Evolutionary conservation across 208 protist species (phyloP).

Genomic region (Porcisia deanei): DNA sequence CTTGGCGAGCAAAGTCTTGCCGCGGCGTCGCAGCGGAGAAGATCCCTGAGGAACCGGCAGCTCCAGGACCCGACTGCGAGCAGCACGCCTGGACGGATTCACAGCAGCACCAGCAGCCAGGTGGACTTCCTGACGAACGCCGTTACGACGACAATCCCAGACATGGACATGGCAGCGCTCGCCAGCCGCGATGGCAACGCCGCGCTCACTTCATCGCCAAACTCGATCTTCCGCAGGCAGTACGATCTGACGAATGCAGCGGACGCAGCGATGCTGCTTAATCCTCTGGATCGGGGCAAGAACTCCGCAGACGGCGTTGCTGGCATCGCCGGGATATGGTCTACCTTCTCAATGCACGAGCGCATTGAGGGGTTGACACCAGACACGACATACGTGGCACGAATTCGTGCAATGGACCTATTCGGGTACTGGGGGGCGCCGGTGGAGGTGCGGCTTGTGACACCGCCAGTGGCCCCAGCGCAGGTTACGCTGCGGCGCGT

Average conservation of each 20-base stretch:
- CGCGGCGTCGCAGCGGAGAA: neutral
- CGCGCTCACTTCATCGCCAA: neutral
- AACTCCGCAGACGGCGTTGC: neutral
- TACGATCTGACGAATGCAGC: conserved; percentile 23
- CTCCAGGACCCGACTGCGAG: neutral
- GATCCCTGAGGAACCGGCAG: neutral
- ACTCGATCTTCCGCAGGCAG: conserved; percentile 30
- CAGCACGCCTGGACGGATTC: neutral
- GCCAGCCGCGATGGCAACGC: conserved; percentile 3
- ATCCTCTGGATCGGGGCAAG: neutral
- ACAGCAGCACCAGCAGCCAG: conserved; percentile 5
- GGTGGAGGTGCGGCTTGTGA: conserved; percentile 62
- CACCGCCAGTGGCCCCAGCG: conserved; percentile 67
- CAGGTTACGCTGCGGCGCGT: conserved; percentile 68
- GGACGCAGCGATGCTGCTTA: neutral
- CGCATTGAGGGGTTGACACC: conserved; percentile 40
- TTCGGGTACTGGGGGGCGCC: conserved; percentile 74
- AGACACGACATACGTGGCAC: conserved; percentile 68
- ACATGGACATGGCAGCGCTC: conserved; percentile 39
- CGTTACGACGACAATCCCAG: conserved; percentile 33
- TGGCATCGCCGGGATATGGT: neutral
- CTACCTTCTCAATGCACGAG: conserved; percentile 14
- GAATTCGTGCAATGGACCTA: conserved; percentile 77
- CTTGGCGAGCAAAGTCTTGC: neutral
- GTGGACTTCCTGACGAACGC: neutral